Base-by-base conservation (phyloP, 2,329 filamentous ascomycete species). In the Penicillium polonicum region DNA sequence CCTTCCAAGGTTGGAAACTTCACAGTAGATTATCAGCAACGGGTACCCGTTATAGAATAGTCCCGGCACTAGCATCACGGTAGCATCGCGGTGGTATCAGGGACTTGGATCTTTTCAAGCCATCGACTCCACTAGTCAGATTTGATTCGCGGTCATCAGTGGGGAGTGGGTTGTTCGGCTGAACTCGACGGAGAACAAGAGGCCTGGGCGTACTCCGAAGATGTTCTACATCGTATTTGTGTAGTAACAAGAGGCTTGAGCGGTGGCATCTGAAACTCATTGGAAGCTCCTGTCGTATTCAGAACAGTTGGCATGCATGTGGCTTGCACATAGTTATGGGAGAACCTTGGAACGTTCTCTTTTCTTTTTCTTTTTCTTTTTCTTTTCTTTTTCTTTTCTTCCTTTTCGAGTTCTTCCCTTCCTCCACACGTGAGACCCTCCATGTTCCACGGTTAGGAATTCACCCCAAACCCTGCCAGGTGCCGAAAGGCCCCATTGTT, bases 291-390 rank as follows among this genome's bases (percentile, higher is more conserved):
- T 19, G 10, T 50, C 31, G 53, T 51, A 36, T 55, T 38, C 38
- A 41, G 38, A 38, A 48, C 21, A 43, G 8, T 42, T 23, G 44
- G 7, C 29, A 21, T 33, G 44, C 44, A 44, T 10, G 25, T 36
- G 17, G 44, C 29, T 51, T 43, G 46, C 46, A 51, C 53, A 55
- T 52, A 46, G 52, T 12, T 42, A 46, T 45, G 9, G 9, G 15
- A 29, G 27, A 31, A 21, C 2, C n/a, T 15, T 45, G n/a, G 1
- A 33, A 21, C 4, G 9, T 33, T 21, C 1, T 23, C 23, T 23
- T 31, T 12, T 31, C 2, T 13, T 31, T 5, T 10, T 27, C 6
- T 42, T n/a, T n/a, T n/a, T n/a, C n/a, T 25, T 33, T 45, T 3
- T 7, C 9, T 15, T 21, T n/a, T n/a, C 5, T 43, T 23, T 21